Evolutionary conservation across 352 stramenopile genomes (phyloP).

Genomic region (Blastocystis sp.): DNA sequence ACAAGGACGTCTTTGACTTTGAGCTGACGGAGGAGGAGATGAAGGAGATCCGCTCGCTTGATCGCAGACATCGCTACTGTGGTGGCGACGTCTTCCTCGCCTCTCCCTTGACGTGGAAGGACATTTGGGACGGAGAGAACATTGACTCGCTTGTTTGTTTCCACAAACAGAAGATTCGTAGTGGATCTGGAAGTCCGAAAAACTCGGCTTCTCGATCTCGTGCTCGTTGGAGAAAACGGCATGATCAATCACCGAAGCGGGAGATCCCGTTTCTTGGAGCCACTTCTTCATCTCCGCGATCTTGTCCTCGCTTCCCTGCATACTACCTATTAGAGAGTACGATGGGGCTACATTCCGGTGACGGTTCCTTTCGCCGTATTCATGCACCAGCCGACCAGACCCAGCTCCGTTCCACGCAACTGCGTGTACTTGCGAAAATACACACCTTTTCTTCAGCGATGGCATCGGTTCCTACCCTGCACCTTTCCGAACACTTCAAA

Average conservation of each 20-base stretch:
- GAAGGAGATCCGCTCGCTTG: constrained; percentile 48
- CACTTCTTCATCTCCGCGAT: constrained; percentile 20
- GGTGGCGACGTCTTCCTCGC: constrained; percentile 5
- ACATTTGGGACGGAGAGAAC: constrained; percentile 53
- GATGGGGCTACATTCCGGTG: neutral
- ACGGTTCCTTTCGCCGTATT: constrained; percentile 16
- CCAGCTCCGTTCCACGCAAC: neutral
- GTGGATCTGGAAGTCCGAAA: neutral
- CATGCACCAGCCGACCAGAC: constrained; percentile 28
- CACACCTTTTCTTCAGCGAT: neutral
- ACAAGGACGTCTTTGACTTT: constrained; percentile 62
- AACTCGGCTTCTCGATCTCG: neutral
- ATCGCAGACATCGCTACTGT: constrained; percentile 12
- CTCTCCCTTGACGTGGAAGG: neutral
- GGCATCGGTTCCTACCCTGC: neutral
- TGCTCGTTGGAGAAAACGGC: constrained; percentile 15
- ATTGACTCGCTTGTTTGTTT: constrained; percentile 18
- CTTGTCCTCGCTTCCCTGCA: neutral
- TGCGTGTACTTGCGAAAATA: constrained; percentile 36
- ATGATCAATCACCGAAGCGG: constrained; percentile 1
- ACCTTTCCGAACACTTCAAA: constrained; percentile 50
- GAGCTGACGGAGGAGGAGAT: constrained; percentile 61
- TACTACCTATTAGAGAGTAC: neutral
- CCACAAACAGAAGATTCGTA: neutral
- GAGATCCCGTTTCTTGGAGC: constrained; percentile 12